Evolutionary conservation across 139 green algal species (phyloP).

Genomic region (Spirogloea muscicola): DNA sequence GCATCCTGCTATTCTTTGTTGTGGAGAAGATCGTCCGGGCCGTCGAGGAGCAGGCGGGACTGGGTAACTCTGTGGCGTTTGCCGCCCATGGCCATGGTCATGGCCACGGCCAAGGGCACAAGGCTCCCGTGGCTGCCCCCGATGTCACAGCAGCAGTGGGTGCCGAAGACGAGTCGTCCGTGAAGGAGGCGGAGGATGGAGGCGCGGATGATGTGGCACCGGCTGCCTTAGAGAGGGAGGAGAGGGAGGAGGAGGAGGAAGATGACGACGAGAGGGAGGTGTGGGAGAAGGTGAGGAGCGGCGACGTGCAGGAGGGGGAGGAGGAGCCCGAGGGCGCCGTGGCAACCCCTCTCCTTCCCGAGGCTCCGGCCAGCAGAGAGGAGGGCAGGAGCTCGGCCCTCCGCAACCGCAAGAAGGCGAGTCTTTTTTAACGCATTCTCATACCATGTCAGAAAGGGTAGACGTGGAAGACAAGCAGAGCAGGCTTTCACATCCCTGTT

Average conservation of each 20-base stretch:
- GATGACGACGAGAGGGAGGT: slow-evolving; percentile 12
- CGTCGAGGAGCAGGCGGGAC: neutral
- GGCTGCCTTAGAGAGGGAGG: neutral
- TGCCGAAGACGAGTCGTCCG: too few species aligned
- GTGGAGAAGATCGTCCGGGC: slow-evolving; percentile 38
- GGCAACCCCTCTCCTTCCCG: too few species aligned
- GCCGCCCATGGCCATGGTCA: slow-evolving; percentile 13
- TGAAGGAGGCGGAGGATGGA: slow-evolving; percentile 16
- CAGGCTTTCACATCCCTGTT: too few species aligned
- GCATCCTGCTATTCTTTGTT: slow-evolving; percentile 43
- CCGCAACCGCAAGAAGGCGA: too few species aligned
- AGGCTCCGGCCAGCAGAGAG: too few species aligned
- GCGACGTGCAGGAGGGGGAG: neutral
- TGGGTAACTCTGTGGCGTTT: slow-evolving; percentile 3
- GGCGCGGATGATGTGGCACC: neutral
- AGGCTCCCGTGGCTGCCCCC: too few species aligned
- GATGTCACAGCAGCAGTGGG: too few species aligned
- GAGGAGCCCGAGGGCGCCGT: slow-evolving; percentile 2
- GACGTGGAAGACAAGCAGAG: too few species aligned
- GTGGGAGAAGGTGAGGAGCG: slow-evolving; percentile 1
- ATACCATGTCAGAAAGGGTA: too few species aligned
- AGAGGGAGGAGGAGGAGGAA: slow-evolving; percentile 9
- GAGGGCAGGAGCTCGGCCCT: too few species aligned
- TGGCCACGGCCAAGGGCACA: slow-evolving; percentile 9
- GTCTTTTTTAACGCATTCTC: too few species aligned